Evolutionary conservation across 139 green algal species (phyloP), one percentile per base, ranked within the genome.

Genomic region (Spirogloea muscicola): DNA sequence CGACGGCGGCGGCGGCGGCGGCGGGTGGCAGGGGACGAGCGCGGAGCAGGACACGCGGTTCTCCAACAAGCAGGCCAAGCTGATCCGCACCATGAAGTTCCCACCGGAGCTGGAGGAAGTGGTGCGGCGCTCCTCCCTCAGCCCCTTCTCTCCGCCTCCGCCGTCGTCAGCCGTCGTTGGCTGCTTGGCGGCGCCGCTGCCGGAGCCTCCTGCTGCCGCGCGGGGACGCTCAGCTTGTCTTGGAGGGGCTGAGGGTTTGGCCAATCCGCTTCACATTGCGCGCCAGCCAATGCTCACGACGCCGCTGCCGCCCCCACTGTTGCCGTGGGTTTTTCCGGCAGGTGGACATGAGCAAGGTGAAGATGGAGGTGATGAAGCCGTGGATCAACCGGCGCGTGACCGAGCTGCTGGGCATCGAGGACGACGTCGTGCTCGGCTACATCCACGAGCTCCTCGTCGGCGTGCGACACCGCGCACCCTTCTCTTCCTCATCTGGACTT

Each of bases 341-440:
- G 65, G 85, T 96, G 0, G 84, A 96, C 80, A 66, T 91, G 18
- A 82, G 62, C 29, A 89, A 88, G 42, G 84, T 96, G 29, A 91
- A 93, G 51, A 91, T 91, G 89, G 84, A 88, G 10, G 84, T 91
- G 3, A 94, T 97, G 77, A 90, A 92, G 59, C 86, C 88, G 38
- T 97, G 93, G 93, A 92, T 96, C 16, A 86, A 87, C 5, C 90
- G 90, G 58, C 82, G 93, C 1, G 84, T 96, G 1, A 97, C 92
- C 1, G 89, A 97, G 84, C 73, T 97, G 38, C 82, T 97, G 51
- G 84, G 87, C 3, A 69, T 95, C 34, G 92, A 97, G 79, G 93
- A 97, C 77, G 93, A 97, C 36, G 90, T 97, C 33, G 82, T 97
- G 2, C 92, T 96, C 36, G 83, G 73, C 41, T 93, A 93, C 74